Evolutionary conservation across 305 asterid genomes (phyloP).

Genomic region (Fraxinus albicans): DNA sequence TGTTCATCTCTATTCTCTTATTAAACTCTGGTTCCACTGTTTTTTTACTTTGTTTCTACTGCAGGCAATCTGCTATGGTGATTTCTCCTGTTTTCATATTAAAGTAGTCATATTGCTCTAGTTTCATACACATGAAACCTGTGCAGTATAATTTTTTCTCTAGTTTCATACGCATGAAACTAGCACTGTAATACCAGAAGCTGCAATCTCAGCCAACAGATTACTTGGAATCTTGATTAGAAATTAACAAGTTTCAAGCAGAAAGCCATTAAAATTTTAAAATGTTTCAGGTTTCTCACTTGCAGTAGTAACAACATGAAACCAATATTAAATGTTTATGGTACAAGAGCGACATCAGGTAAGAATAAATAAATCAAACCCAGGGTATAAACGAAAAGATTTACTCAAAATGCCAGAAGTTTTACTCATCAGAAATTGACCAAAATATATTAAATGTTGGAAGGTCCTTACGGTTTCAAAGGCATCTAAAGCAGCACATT

Average conservation of each 20-base stretch:
- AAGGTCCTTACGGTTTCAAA: constrained; percentile 72
- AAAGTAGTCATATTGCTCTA: no score
- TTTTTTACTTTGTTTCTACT: background rate
- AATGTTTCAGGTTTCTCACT: background rate
- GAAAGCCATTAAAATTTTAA: background rate
- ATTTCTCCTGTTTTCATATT: no score
- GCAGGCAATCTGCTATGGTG: background rate
- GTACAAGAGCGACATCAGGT: constrained; percentile 4
- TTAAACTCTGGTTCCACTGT: background rate
- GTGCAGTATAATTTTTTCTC: no score
- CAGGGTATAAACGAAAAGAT: background rate
- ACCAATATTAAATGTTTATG: background rate
- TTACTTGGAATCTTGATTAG: background rate
- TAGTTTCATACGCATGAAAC: no score
- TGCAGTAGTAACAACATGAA: background rate
- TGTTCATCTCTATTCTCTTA: background rate
- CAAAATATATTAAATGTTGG: constrained; percentile 7
- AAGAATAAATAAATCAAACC: constrained; percentile 1
- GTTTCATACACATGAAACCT: no score
- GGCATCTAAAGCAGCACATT: constrained; percentile 81
- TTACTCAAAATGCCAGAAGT: background rate
- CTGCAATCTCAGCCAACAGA: no score
- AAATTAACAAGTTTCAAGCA: background rate
- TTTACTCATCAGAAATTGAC: constrained; percentile 20
- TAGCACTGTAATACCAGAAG: no score